These are phyloP conservation scores for Salvia splendens DNA, from an alignment of 257 asterid species.

Conservation along the genomic window DNA sequence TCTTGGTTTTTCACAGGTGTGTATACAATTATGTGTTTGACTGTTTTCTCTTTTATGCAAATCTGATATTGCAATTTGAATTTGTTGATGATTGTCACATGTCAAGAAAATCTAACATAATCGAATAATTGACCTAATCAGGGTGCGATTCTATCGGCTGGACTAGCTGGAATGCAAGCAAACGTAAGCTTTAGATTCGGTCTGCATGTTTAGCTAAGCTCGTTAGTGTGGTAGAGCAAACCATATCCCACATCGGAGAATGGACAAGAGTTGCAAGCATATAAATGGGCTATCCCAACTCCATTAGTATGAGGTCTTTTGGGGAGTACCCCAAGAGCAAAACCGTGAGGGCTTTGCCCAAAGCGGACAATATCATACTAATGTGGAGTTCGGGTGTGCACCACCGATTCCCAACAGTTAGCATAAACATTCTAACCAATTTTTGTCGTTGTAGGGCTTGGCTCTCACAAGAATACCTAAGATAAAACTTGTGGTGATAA, in stretches of 20 bases:
- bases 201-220: background rate
- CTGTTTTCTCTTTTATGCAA: background rate
- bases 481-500: conserved; percentile 62
- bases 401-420: too few relatives aligned
- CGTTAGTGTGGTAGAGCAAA: too few relatives aligned
- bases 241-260: too few relatives aligned
- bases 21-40: background rate
- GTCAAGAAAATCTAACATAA: too few relatives aligned
- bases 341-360: too few relatives aligned
- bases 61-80: background rate
- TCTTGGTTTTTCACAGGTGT: conserved; percentile 95
- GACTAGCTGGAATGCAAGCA: conserved; percentile 78
- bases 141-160: conserved; percentile 93
- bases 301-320: too few relatives aligned
- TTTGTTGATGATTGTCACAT: background rate
- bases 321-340: too few relatives aligned
- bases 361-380: too few relatives aligned
- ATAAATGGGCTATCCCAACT: too few relatives aligned
- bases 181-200: conserved; percentile 42
- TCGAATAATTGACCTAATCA: conserved; percentile 26
- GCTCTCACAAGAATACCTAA: conserved; percentile 74
- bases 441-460: conserved; percentile 49
- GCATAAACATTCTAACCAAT: background rate
- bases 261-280: too few relatives aligned
- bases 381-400: too few relatives aligned